A percentile compares a stretch with the other conserved stretches of the same genome.
phyloP scores from a whole-genome alignment of 2,329 filamentous ascomycete genomes.

The Microsporum canis region DNA sequence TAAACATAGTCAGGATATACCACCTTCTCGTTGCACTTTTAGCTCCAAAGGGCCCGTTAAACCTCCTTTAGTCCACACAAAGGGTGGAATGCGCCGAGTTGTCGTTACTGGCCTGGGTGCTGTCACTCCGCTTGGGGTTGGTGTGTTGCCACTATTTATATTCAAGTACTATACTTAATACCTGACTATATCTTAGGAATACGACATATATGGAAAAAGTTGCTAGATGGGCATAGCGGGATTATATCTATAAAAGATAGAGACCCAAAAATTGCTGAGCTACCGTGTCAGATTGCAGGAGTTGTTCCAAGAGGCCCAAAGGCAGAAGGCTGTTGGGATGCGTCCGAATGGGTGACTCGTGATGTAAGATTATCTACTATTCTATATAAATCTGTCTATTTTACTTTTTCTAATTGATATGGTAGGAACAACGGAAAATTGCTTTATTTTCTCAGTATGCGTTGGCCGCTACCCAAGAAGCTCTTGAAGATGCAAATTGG shows the following conservation, averaged over 20 bases:
- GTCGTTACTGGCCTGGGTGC: slow-evolving; percentile 76
- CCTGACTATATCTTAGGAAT: slow-evolving; percentile 40
- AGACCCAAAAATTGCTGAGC: slow-evolving; percentile 52
- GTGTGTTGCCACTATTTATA: slow-evolving; percentile 27
- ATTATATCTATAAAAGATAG: slow-evolving; percentile 60
- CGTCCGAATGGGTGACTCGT: slow-evolving; percentile 35
- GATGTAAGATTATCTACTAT: slow-evolving; percentile 24
- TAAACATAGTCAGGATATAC: background rate
- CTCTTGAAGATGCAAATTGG: slow-evolving; percentile 73
- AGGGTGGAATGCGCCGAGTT: slow-evolving; percentile 46
- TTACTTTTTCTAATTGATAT: background rate
- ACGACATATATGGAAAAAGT: slow-evolving; percentile 64
- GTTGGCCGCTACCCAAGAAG: slow-evolving; percentile 74
- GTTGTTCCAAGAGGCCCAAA: slow-evolving; percentile 55
- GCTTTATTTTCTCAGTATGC: slow-evolving; percentile 90
- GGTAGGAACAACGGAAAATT: slow-evolving; percentile 61
- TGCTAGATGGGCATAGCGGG: slow-evolving; percentile 69
- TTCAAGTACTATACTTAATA: no score
- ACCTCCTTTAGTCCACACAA: background rate
- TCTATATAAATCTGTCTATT: background rate
- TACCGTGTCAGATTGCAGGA: slow-evolving; percentile 78
- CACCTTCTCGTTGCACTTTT: background rate
- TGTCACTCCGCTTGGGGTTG: slow-evolving; percentile 72
- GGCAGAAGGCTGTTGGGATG: slow-evolving; percentile 34
- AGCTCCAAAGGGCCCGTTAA: background rate